phyloP scores from a whole-genome alignment of 495 filamentous ascomycete genomes.

The Trichoderma gamsii region DNA sequence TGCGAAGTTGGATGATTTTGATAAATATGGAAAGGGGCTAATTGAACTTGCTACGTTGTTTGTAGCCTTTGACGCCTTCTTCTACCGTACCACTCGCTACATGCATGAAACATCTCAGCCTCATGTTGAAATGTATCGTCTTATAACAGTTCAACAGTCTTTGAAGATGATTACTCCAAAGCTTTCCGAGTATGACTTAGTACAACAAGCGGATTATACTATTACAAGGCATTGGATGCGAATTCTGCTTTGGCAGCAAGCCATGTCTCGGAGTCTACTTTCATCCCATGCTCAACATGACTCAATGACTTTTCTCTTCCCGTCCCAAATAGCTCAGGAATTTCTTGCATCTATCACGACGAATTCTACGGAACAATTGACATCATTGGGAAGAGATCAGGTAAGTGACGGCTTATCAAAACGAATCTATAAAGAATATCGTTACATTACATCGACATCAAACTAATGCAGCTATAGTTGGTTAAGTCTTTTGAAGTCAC shows the following conservation, averaged over 20 bases:
- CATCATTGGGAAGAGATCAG: conserved; percentile 7
- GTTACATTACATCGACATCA: background rate
- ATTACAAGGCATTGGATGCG: conserved; percentile 6
- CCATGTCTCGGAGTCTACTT: background rate
- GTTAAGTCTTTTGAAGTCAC: conserved; percentile 2
- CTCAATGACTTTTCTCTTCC: conserved; percentile 5
- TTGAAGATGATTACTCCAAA: background rate
- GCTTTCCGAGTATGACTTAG: background rate
- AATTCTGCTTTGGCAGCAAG: conserved; percentile 9
- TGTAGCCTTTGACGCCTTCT: background rate
- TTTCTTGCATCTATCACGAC: background rate
- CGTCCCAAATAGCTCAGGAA: background rate
- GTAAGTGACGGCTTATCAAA: background rate
- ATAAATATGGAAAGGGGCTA: background rate
- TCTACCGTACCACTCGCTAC: background rate
- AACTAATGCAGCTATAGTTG: background rate
- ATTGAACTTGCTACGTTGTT: conserved; percentile 3
- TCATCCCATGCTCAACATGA: background rate
- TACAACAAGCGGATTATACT: background rate
- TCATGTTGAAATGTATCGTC: background rate
- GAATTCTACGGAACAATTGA: background rate
- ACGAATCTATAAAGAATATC: background rate
- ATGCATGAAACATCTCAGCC: background rate
- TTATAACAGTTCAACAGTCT: background rate
- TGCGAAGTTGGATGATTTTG: background rate